Base-by-base conservation (phyloP, 768 basidiomycete species). In the Nevesoporus exiguus region DNA sequence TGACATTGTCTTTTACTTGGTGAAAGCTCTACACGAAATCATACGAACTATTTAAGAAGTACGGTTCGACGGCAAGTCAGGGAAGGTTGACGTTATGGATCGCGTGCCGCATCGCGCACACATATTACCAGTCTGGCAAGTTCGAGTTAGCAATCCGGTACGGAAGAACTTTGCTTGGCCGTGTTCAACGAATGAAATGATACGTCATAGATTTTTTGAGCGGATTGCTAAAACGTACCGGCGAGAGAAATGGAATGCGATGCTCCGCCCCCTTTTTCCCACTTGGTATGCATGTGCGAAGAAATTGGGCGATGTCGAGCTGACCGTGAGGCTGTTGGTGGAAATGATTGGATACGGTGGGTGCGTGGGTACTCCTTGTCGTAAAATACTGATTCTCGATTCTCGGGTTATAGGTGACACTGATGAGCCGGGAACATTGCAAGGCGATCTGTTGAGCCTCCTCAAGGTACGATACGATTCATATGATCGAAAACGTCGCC, bases 41-140 rank as follows among this genome's bases (percentile, higher is more conserved):
- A 2, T 98, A 99, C 70, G 92, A 96, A 60, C 68, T 93, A 11
- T 93, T 97, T 76, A 98, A 96, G 74, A 86, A 83, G 61, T 81
- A 90, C 63, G 76, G 74, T 40, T 71, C 80, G 1, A 59, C 73
- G 33, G 64, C 73, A 19, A 80, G 78, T n/a, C 90, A 90, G 59
- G 83, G 84, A 3, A 83, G 95, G 10, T 72, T 93, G 57, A 93
- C 92, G 0, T 74, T 96, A n/a, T 91, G 85, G 80, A 88, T 99
- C 48, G 96, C 94, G 4, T 88, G 82, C 68, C 83, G 86, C 30
- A 98, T 99, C 51, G 96, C 93, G 0, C 82, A 88, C 56, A 88
- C 89, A 4, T 95, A 98, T 66, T 81, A 83, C 56, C 78, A 85
- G 14, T 83, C 87, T 3, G 84, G 83, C 0, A 91, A 94, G 65